A percentile compares a stretch with the other conserved stretches of the same genome.
Evolutionary conservation across 1,284 basidiomycete genomes (phyloP).

Genomic region (Fomitopsis pinicola): DNA sequence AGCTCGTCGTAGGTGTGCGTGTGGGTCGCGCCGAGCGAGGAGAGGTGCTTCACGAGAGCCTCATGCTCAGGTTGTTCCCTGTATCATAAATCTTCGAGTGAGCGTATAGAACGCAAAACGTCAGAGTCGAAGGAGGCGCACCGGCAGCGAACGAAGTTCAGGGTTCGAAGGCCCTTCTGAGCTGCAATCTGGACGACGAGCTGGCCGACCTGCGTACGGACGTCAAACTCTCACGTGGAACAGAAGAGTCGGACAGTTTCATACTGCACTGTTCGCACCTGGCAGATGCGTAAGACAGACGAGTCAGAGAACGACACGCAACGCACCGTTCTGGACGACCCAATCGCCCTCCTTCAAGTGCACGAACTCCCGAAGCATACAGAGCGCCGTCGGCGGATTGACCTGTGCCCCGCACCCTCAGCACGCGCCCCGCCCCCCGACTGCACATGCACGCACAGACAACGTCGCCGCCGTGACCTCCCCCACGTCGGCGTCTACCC

Average conservation of each 20-base stretch:
- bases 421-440: background rate
- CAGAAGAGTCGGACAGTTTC: conserved; percentile 17
- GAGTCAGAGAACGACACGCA: background rate
- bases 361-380: conserved; percentile 74
- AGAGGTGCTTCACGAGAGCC: conserved; percentile 46
- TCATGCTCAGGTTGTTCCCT: conserved; percentile 47
- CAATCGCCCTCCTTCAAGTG: conserved; percentile 62
- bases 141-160: conserved; percentile 78
- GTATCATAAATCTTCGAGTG: background rate
- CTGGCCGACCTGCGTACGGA: conserved; percentile 58
- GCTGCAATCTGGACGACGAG: conserved; percentile 78
- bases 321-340: conserved; percentile 74
- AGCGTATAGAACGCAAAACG: background rate
- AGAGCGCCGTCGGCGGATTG: conserved; percentile 79
- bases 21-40: conserved; percentile 63
- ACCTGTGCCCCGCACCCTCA: conserved; percentile 41
- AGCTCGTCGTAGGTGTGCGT: conserved; percentile 75
- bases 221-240: background rate
- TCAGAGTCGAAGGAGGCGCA: conserved; percentile 17
- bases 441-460: conserved; percentile 40
- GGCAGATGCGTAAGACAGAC: background rate
- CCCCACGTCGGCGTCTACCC: conserved; percentile 50
- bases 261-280: conserved; percentile 73
- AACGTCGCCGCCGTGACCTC: conserved; percentile 72
- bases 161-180: conserved; percentile 60